Base-by-base conservation (phyloP, 179 eudicot species). In the Pouteria campechiana region DNA sequence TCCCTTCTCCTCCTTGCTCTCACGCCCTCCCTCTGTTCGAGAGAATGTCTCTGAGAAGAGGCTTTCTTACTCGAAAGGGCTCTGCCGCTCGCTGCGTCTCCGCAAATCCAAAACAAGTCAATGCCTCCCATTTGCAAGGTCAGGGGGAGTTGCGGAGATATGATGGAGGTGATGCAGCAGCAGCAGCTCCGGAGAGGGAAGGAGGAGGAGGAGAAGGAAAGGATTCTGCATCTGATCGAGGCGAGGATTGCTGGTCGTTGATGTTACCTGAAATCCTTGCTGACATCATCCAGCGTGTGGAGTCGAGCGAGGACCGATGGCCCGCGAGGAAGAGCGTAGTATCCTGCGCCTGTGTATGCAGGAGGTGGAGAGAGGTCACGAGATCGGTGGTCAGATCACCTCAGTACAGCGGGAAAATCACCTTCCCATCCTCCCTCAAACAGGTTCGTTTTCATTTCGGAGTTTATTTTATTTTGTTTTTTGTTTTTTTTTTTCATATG, bases 371-470 rank as follows among this genome's bases (percentile, higher is more conserved):
- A n/a, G 80, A 72, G 47, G 72, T 77, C 30, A 72, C 82, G 0
- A 67, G 39, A 16, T 81, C 75, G 41, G 57, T 79, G 8, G 86
- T 85, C 7, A 62, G 44, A 54, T 38, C 65, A 13, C 80, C 80
- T 31, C 29, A 51, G 33, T 43, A 45, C 12, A 37, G 69, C 40
- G 89, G 81, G 0, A 71, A 52, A 25, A 89, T 89, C 55, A 89
- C 97, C 13, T 89, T 89, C 55, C 93, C 97, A 24, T 74, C 89
- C 54, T 78, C 79, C 54, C 85, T 89, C 9, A 89, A 88, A 37
- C 85, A 83, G 96, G 94, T 83, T 23, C 7, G 22, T 5, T 23
- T 23, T 29, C 32, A n/a, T n/a, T n/a, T n/a, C n/a, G n/a, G n/a
- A n/a, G n/a, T n/a, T n/a, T n/a, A n/a, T n/a, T n/a, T n/a, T n/a